Conservation (phyloP, 106 monocot species). For the Apostasia shenzhenica region DNA sequence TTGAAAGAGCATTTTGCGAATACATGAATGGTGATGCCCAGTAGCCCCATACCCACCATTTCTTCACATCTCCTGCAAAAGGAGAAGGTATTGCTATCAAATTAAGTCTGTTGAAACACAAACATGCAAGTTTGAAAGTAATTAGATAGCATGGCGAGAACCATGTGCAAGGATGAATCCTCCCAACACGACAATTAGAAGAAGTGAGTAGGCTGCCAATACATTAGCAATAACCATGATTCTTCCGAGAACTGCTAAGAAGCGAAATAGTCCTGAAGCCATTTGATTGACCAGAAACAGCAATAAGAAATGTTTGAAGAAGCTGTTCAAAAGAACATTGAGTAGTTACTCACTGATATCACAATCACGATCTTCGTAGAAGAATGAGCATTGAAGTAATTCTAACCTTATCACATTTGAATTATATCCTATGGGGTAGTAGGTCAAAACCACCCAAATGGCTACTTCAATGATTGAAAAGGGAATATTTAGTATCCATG, state of each 20-base stretch:
- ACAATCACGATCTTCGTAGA: neutral
- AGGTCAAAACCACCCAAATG: constrained; percentile 31
- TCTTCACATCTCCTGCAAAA: constrained; percentile 38
- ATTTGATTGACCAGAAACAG: constrained; percentile 43
- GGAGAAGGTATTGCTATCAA: neutral
- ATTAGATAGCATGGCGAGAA: neutral
- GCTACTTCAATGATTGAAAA: constrained; percentile 39
- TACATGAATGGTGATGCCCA: constrained; percentile 64
- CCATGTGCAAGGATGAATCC: constrained; percentile 51
- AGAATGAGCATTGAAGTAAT: neutral
- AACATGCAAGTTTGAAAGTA: too few relatives aligned
- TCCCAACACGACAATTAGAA: constrained; percentile 47
- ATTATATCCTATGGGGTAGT: constrained; percentile 59
- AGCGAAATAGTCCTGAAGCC: constrained; percentile 49
- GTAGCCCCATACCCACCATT: constrained; percentile 72
- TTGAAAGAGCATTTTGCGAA: constrained; percentile 34
- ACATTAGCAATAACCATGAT: constrained; percentile 47
- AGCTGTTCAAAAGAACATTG: constrained; percentile 21
- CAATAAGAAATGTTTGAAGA: constrained; percentile 52
- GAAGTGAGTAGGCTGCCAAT: constrained; percentile 49
- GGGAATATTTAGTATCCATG: constrained; percentile 57
- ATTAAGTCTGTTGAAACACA: too few relatives aligned
- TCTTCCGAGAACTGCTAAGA: constrained; percentile 39
- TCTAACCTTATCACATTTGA: constrained; percentile 29
- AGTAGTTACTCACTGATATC: neutral